Evolutionary conservation across 352 stramenopile species (phyloP), one percentile per base, ranked within the genome.

Genomic region (Pythium folliculosum): DNA sequence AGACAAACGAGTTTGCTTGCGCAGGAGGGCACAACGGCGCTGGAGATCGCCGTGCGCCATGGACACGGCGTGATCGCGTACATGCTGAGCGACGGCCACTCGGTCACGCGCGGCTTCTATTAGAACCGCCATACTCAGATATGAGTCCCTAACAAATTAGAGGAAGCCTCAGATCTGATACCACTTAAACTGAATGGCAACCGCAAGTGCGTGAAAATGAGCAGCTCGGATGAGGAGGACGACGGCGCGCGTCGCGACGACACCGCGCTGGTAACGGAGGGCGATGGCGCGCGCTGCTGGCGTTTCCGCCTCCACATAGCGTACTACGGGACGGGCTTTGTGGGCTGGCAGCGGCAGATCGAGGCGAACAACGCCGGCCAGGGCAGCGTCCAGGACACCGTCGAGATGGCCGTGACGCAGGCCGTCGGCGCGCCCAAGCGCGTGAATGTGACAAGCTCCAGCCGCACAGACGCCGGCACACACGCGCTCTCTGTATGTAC

Each of bases 371-470:
- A 63, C 22, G 70, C 65, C 16, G 78, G 83, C n/a, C 69, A 78
- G 30, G 72, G 83, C 64, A 94, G 86, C 71, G 76, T 96, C 7
- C 88, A 96, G 72, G 84, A 94, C 63, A 70, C 90, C 7, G 76
- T 96, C 30, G 88, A 96, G 48, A 71, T 79, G 27, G 83, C 81
- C 16, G 74, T 96, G 50, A 90, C 86, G 19, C 63, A 76, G 47
- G 73, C 72, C 32, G 73, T 93, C 35, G 56, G 32, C 1, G 71
- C 80, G 9, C 10, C 72, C 7, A 62, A 83, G 48, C 83, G 84
- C 57, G 60, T 96, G 30, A 94, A 96, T 67, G 86, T 96, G 61
- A 92, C 86, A 38, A 84, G 83, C 66, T 86, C 89, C 62, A 96
- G 88, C 55, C 86, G 88, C 51, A 96, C 88, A 6, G 88, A 96